Evolutionary conservation across 2,329 filamentous ascomycete genomes (phyloP).

Genomic region (Elsinoe arachidis): DNA sequence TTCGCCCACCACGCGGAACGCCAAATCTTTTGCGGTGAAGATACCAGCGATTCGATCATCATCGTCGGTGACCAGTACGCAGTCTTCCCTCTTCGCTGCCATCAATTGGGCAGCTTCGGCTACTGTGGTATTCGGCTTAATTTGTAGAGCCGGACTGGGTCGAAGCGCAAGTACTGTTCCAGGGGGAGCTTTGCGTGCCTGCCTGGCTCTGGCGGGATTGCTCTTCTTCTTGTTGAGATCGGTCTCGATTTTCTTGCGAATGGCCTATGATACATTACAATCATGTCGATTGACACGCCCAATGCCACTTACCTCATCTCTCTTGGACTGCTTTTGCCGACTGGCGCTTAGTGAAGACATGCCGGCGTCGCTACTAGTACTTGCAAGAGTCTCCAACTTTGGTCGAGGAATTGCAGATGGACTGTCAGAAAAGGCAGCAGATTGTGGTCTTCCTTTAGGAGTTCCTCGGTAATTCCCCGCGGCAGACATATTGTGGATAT

Average conservation of each 20-base stretch:
- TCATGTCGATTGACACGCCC: background rate
- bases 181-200: slow-evolving; percentile 85
- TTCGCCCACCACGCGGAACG: slow-evolving; percentile 88
- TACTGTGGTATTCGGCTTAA: slow-evolving; percentile 89
- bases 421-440: slow-evolving; percentile 52
- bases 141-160: slow-evolving; percentile 91
- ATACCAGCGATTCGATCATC: slow-evolving; percentile 97
- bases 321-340: slow-evolving; percentile 90
- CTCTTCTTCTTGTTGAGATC: slow-evolving; percentile 98
- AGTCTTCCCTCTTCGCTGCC: slow-evolving; percentile 97
- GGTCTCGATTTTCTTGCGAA: slow-evolving; percentile 91
- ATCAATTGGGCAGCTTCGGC: slow-evolving; percentile 96
- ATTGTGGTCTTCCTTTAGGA: slow-evolving; percentile 54
- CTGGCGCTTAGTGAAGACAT: slow-evolving; percentile 79
- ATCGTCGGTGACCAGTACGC: slow-evolving; percentile 93
- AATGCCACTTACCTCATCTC: slow-evolving; percentile 70
- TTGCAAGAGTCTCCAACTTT: slow-evolving; percentile 50
- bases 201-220: slow-evolving; percentile 65
- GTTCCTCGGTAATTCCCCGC: slow-evolving; percentile 61
- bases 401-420: slow-evolving; percentile 61
- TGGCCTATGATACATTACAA: slow-evolving; percentile 54
- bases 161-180: slow-evolving; percentile 93
- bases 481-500: slow-evolving; percentile 44
- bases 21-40: slow-evolving; percentile 97
- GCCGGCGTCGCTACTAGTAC: slow-evolving; percentile 39